phyloP scores from a whole-genome alignment of 768 basidiomycete species.

The Auriscalpium orientale region DNA sequence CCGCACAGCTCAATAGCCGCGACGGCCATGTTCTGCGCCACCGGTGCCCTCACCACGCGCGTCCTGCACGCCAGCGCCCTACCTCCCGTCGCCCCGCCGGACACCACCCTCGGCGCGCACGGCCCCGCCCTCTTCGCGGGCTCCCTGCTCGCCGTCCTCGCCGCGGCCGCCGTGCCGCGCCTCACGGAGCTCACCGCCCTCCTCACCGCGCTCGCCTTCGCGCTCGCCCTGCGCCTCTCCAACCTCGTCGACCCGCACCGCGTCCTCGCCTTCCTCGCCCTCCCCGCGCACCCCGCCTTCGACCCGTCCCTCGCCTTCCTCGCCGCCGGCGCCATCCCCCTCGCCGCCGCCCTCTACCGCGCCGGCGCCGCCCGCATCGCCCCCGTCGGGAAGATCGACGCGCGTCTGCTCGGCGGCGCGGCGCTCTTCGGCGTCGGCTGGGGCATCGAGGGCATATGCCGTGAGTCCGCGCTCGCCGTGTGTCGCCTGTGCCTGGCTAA shows the following conservation, averaged over 20 bases:
- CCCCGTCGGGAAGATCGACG: constrained; percentile 33
- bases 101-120: constrained; percentile 18
- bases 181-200: constrained; percentile 20
- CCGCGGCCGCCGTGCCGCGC: constrained; percentile 5
- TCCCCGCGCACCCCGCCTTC: constrained; percentile 42
- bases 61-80: constrained; percentile 26
- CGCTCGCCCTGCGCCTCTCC: constrained; percentile 45
- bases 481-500: neutral
- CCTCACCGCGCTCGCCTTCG: constrained; percentile 41
- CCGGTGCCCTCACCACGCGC: constrained; percentile 39
- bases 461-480: constrained; percentile 31
- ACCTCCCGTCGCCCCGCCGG: constrained; percentile 21
- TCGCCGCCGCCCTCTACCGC: constrained; percentile 37
- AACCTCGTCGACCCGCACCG: constrained; percentile 42
- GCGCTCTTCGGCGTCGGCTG: constrained; percentile 56
- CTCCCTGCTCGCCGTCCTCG: constrained; percentile 16
- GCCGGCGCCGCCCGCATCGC: constrained; percentile 34
- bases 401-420: constrained; percentile 40
- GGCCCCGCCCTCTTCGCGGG: constrained; percentile 20
- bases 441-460: constrained; percentile 55
- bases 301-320: constrained; percentile 51
- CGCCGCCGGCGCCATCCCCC: constrained; percentile 44
- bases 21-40: constrained; percentile 44
- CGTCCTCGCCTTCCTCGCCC: constrained; percentile 45
- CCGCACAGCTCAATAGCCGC: constrained; percentile 43